Percentiles rank a stretch among this genome's conserved stretches.
Evolutionary conservation across 2,329 filamentous ascomycete genomes (phyloP).

Genomic region (Akanthomyces lecanii): DNA sequence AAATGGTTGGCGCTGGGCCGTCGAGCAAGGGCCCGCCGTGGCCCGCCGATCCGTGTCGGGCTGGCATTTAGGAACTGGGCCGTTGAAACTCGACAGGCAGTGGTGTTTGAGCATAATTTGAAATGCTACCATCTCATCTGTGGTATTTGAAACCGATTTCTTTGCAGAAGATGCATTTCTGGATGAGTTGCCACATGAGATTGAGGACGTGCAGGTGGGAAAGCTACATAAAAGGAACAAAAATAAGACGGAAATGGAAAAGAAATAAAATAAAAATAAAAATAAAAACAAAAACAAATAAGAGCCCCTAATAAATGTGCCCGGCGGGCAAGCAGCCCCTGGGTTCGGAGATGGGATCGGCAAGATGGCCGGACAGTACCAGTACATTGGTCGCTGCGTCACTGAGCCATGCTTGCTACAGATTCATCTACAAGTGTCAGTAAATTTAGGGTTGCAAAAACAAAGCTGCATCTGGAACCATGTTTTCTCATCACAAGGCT

Average conservation of each 20-base stretch:
- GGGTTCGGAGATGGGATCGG: conserved; percentile 11
- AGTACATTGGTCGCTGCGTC: background rate
- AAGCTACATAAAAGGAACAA: background rate
- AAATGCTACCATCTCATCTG: background rate
- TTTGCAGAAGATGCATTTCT: background rate
- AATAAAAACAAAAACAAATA: background rate
- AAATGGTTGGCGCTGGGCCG: background rate
- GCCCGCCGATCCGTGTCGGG: background rate
- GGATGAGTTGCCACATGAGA: background rate
- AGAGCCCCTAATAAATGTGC: background rate
- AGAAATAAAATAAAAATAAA: background rate
- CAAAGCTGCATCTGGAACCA: background rate
- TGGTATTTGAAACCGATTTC: background rate
- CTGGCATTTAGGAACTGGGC: background rate
- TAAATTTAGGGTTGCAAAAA: background rate
- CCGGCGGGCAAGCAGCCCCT: background rate
- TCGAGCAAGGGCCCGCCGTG: background rate
- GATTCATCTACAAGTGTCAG: no score
- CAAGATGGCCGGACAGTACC: background rate
- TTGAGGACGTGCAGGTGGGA: background rate
- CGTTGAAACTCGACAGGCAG: background rate
- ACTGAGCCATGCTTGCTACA: background rate
- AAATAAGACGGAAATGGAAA: background rate
- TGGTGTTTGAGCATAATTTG: background rate
- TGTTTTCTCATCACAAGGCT: background rate